These are phyloP conservation scores for Tilletia indica DNA, from an alignment of 1,284 basidiomycete genomes.

Conservation along the genomic window DNA sequence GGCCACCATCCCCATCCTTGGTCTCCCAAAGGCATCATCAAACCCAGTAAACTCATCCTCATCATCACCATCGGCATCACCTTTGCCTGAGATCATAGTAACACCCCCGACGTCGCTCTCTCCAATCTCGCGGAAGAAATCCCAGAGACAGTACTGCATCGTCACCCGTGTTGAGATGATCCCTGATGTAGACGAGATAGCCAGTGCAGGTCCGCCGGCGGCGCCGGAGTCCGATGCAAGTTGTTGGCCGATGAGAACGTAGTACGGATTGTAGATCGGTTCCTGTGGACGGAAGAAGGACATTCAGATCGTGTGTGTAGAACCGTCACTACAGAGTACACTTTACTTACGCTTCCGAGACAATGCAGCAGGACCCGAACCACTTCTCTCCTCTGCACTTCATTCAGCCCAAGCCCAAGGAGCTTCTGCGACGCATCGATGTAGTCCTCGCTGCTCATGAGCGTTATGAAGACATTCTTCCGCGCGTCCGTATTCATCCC, in stretches of 20 bases:
- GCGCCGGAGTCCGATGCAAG: conserved; percentile 58
- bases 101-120: conserved; percentile 76
- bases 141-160: conserved; percentile 94
- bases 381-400: conserved; percentile 90
- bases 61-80: conserved; percentile 60
- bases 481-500: conserved; percentile 99
- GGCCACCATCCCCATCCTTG: neutral
- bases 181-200: neutral
- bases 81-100: conserved; percentile 62
- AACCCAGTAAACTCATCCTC: conserved; percentile 25
- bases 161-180: conserved; percentile 71
- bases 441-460: conserved; percentile 82
- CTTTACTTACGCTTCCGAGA: conserved; percentile 62
- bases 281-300: conserved; percentile 63
- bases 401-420: conserved; percentile 76
- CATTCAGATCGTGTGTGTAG: neutral
- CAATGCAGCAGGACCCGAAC: conserved; percentile 89
- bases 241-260: conserved; percentile 70
- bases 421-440: conserved; percentile 86
- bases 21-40: conserved; percentile 5
- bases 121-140: conserved; percentile 87
- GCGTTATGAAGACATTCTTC: conserved; percentile 81
- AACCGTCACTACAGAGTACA: neutral
- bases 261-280: conserved; percentile 90
- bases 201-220: neutral